These are phyloP conservation scores for Oryza brachyantha DNA, from an alignment of 176 grass and related monocot genomes.

Conservation along the genomic window DNA sequence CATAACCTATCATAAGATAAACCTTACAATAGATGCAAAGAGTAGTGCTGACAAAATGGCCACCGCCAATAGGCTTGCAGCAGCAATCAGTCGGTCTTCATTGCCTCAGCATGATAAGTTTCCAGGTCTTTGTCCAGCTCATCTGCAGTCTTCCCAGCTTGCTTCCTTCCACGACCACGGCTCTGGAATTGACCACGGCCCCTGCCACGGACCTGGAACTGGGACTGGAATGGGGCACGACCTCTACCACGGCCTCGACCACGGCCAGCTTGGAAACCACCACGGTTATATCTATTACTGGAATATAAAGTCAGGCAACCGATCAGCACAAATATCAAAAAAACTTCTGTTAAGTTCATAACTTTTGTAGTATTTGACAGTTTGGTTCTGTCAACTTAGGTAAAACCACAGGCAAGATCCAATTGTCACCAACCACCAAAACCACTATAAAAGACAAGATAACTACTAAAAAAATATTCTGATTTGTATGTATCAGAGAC, in stretches of 20 bases:
- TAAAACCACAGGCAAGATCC: not conserved
- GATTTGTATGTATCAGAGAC: not conserved
- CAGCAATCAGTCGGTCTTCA: conserved; percentile 54
- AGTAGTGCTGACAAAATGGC: not conserved
- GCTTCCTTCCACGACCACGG: conserved; percentile 50
- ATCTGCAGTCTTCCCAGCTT: conserved; percentile 57
- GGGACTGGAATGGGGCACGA: conserved; percentile 36
- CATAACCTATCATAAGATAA: conserved; percentile 21
- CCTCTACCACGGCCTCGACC: conserved; percentile 35
- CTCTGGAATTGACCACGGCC: conserved; percentile 10
- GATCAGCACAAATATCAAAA: not conserved
- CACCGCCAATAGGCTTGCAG: not conserved
- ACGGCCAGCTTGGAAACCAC: conserved; percentile 46
- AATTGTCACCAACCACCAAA: not conserved
- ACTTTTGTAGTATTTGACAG: not conserved
- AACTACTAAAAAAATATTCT: not conserved
- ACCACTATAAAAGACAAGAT: not conserved
- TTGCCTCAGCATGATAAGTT: conserved; percentile 60
- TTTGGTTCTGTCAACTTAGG: not conserved
- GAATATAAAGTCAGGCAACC: not conserved
- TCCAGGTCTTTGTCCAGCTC: conserved; percentile 87
- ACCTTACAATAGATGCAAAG: not conserved
- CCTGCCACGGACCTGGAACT: conserved; percentile 36
- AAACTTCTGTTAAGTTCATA: not conserved
- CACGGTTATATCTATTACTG: conserved; percentile 45